phyloP scores from a whole-genome alignment of 371 early-diverging fungal genomes.

The Polyrhizophydium stewartii region DNA sequence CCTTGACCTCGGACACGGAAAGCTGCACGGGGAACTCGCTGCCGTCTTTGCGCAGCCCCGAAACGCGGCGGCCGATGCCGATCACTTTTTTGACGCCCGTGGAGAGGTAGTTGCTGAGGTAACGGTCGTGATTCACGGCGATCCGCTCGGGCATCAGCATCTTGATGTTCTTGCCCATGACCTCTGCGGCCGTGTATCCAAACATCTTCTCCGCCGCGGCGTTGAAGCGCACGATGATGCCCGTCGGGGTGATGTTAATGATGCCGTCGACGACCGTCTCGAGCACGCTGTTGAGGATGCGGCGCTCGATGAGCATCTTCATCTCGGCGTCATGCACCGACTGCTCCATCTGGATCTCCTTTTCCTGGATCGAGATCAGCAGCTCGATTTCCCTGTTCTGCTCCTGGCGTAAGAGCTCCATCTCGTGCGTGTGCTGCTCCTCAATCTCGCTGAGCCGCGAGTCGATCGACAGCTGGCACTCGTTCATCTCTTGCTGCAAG shows the following conservation, averaged over 20 bases:
- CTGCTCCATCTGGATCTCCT: constrained; percentile 32
- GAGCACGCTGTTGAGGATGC: no score
- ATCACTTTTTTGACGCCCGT: constrained; percentile 24
- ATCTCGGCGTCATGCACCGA: constrained; percentile 25
- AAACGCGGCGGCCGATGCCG: constrained; percentile 15
- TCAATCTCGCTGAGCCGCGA: background rate
- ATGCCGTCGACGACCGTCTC: constrained; percentile 5
- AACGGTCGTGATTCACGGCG: constrained; percentile 24
- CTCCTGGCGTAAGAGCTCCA: constrained; percentile 11
- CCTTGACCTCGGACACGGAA: constrained; percentile 31
- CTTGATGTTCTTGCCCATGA: constrained; percentile 28
- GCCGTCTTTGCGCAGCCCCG: constrained; percentile 24
- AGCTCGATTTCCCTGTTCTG: constrained; percentile 18
- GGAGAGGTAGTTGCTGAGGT: constrained; percentile 22
- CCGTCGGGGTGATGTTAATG: constrained; percentile 26
- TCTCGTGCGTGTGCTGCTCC: constrained; percentile 5
- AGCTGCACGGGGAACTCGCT: constrained; percentile 29
- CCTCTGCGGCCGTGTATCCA: constrained; percentile 20
- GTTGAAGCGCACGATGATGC: constrained; percentile 25
- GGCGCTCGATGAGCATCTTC: constrained; percentile 28
- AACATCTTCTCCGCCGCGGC: constrained; percentile 26
- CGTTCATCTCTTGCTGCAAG: background rate
- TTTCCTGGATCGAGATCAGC: constrained; percentile 19
- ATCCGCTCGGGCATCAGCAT: constrained; percentile 25
- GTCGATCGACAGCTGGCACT: background rate